Conservation (phyloP, 2,329 filamentous ascomycete genomes). For the Lecanicillium sp. region DNA sequence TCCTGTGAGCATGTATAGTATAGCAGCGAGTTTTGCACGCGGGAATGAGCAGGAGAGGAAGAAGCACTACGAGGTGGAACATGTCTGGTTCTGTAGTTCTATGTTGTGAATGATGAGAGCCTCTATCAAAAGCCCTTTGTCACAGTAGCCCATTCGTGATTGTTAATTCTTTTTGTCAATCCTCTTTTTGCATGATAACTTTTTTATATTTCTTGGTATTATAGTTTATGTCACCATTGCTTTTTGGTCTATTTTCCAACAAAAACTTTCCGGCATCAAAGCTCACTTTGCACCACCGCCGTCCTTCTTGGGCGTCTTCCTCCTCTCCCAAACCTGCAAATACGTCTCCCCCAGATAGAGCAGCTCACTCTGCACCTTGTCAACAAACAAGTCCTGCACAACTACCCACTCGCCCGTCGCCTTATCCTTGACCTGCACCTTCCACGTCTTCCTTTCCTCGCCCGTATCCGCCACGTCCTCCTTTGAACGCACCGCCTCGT, state of each 20-base stretch:
- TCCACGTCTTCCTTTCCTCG: slow-evolving; percentile 85
- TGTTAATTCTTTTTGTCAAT: no score
- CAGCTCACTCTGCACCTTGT: slow-evolving; percentile 80
- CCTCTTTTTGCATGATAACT: no score
- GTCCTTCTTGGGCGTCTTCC: slow-evolving; percentile 42
- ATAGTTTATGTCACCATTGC: no score
- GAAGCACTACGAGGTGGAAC: no score
- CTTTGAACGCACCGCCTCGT: slow-evolving; percentile 65
- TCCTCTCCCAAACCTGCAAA: slow-evolving; percentile 90
- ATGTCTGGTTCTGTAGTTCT: no score
- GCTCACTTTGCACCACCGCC: neutral
- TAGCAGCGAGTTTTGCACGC: slow-evolving; percentile 2
- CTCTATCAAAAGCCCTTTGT: no score
- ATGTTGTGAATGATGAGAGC: no score
- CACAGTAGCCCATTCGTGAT: no score
- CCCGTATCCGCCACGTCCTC: slow-evolving; percentile 85
- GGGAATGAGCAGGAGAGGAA: slow-evolving; percentile 1
- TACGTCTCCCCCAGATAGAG: slow-evolving; percentile 91
- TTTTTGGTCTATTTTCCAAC: no score
- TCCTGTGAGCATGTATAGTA: slow-evolving; percentile 4
- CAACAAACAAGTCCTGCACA: slow-evolving; percentile 88
- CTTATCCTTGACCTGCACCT: slow-evolving; percentile 79
- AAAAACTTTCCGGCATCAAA: slow-evolving; percentile 13
- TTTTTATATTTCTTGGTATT: no score
- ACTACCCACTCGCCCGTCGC: slow-evolving; percentile 82